phyloP scores from a whole-genome alignment of 768 basidiomycete species.

The Leucosporidium creatinivorum region DNA sequence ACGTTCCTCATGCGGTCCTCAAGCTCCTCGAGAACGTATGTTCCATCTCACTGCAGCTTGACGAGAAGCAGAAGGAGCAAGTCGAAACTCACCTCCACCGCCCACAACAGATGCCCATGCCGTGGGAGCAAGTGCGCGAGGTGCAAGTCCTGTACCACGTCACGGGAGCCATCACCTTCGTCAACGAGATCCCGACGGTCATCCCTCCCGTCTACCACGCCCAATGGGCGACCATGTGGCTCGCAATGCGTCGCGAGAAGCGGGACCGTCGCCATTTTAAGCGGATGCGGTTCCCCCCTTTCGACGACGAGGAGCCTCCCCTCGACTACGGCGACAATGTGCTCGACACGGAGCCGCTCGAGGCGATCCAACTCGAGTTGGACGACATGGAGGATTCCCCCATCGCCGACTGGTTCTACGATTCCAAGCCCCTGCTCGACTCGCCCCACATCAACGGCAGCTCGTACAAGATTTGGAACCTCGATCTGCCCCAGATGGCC shows the following conservation, averaged over 20 bases:
- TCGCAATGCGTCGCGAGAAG: conserved; percentile 98
- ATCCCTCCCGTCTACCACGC: conserved; percentile 98
- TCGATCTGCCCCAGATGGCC: conserved; percentile 89
- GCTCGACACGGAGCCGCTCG: conserved; percentile 91
- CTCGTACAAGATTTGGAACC: conserved; percentile 86
- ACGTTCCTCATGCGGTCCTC: conserved; percentile 98
- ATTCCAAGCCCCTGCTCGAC: conserved; percentile 87
- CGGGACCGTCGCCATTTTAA: conserved; percentile 98
- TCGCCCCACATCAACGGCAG: conserved; percentile 79
- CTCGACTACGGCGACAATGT: conserved; percentile 99
- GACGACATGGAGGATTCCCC: conserved; percentile 85
- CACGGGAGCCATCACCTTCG: conserved; percentile 98
- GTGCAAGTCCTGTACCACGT: conserved; percentile 98
- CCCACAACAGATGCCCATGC: conserved; percentile 32
- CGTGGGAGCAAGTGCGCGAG: conserved; percentile 78
- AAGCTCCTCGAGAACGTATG: conserved; percentile 81
- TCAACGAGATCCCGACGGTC: conserved; percentile 93
- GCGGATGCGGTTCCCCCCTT: conserved; percentile 98
- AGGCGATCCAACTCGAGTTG: conserved; percentile 93
- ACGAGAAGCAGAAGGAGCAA: conserved; percentile 57
- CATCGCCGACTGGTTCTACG: conserved; percentile 97
- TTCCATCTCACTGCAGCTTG: conserved; percentile 51
- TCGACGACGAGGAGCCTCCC: conserved; percentile 98
- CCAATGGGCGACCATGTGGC: conserved; percentile 99
- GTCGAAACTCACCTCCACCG: background rate